These are phyloP conservation scores for Talaromyces atroroseus DNA, from an alignment of 2,329 filamentous ascomycete genomes.

Conservation along the genomic window DNA sequence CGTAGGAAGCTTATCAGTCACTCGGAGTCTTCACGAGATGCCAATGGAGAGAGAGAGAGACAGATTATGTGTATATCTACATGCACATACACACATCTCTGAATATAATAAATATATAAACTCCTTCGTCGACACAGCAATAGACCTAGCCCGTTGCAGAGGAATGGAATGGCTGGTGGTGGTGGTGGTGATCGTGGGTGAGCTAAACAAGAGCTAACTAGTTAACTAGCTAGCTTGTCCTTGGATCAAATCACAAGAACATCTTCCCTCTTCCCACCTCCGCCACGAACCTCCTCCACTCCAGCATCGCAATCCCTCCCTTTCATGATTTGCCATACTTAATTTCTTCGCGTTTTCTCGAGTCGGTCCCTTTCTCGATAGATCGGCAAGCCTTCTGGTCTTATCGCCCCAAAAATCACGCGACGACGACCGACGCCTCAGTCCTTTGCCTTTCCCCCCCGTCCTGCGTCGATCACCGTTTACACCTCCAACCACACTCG, in stretches of 20 bases:
- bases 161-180: not conserved
- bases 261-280: slow-evolving; percentile 7
- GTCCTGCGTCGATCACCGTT: slow-evolving; percentile 11
- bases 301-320: slow-evolving; percentile 4
- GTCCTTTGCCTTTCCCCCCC: slow-evolving; percentile 18
- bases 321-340: slow-evolving; percentile 6
- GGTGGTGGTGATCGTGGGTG: not conserved
- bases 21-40: too few species aligned
- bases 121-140: too few species aligned
- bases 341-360: not conserved
- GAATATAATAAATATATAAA: too few species aligned
- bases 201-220: not conserved
- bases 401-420: slow-evolving; percentile 21
- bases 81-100: too few species aligned
- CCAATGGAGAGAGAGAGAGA: too few species aligned
- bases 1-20: too few species aligned
- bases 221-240: not conserved
- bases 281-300: not conserved
- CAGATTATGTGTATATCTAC: too few species aligned
- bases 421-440: slow-evolving; percentile 21
- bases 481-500: slow-evolving; percentile 3
- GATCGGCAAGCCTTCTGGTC: slow-evolving; percentile 5
- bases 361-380: not conserved
- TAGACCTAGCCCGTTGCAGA: not conserved
- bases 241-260: slow-evolving; percentile 17